Evolutionary conservation across 805 yeast genomes (phyloP), one percentile per base, ranked within the genome.

Genomic region (Candida chauliodis): DNA sequence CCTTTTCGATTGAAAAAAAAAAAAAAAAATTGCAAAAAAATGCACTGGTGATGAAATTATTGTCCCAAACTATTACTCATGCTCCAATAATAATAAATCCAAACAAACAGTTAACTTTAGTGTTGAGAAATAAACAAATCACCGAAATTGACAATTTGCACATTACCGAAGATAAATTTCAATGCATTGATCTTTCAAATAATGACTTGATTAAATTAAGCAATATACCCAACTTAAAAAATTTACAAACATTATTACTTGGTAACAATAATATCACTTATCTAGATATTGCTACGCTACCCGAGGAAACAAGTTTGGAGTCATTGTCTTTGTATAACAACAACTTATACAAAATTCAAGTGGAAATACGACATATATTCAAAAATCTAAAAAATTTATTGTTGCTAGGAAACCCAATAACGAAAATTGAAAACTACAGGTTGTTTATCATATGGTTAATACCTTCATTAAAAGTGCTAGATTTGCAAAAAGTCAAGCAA

Each of bases 101-200:
- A 6, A 61, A 56, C 36, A 63, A 63, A 3, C 51, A 60, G 39
- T 48, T 56, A 26, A 61, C 67, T 2, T 51, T 69, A 14, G 62
- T 53, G 43, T 55, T 69, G 37, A 56, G 74, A 29, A 48, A 51
- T 43, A 51, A 55, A 17, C 58, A 58, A 22, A 53, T 66, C 5
- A 56, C 62, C 4, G 53, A 41, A 38, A 51, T 69, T 22, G 73
- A 68, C 39, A 66, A 62, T 39, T 52, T 68, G 18, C 60, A 59
- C 6, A 46, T 50, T 26, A 52, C 63, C 8, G 49, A 54, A 26
- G 58, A 59, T 41, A 49, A 48, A 30, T 61, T 60, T 54, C 81
- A 71, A 43, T 76, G 71, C 11, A 59, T 91, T 2, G 97, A 91
- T 55, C 53, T 91, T 22, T 77, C 91, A 1, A 81, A 83, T 51